Conservation (phyloP, 768 basidiomycete genomes). For the Lactarius akahatsu region DNA sequence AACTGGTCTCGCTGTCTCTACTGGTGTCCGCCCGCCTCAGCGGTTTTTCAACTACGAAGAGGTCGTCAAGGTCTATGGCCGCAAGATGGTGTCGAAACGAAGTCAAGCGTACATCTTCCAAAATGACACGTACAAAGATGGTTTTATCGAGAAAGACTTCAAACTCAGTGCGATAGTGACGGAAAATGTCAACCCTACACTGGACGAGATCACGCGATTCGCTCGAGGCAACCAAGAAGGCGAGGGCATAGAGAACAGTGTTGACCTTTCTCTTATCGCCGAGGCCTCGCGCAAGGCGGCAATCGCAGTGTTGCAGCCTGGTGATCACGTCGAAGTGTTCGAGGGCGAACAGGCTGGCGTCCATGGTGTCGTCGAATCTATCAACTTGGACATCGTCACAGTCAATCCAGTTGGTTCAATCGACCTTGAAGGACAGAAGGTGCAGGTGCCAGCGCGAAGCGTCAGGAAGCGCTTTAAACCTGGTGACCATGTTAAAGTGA, state of each 20-base stretch:
- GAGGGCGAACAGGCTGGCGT: constrained; percentile 96
- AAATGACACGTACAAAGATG: constrained; percentile 90
- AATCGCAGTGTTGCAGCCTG: constrained; percentile 93
- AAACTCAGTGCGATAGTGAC: constrained; percentile 71
- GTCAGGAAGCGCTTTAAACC: constrained; percentile 95
- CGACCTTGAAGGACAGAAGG: constrained; percentile 83
- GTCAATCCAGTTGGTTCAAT: constrained; percentile 69
- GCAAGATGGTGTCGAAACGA: constrained; percentile 71
- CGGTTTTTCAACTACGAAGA: constrained; percentile 94
- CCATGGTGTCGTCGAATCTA: constrained; percentile 88
- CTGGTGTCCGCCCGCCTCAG: constrained; percentile 79
- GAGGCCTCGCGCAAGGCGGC: constrained; percentile 90
- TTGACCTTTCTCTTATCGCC: constrained; percentile 88
- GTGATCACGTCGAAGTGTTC: constrained; percentile 96
- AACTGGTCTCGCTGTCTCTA: constrained; percentile 43
- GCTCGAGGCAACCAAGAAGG: constrained; percentile 70
- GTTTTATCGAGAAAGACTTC: constrained; percentile 96
- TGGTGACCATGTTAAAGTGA: constrained; percentile 98
- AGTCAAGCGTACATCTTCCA: constrained; percentile 82
- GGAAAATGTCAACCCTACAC: constrained; percentile 91
- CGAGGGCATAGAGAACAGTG: constrained; percentile 56
- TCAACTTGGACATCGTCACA: constrained; percentile 82
- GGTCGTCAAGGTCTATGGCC: constrained; percentile 80
- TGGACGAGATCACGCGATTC: constrained; percentile 96
- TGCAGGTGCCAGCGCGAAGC: constrained; percentile 82